Base-by-base conservation (phyloP, 1,139 yeast species). In the Suhomyces choctaworum region DNA sequence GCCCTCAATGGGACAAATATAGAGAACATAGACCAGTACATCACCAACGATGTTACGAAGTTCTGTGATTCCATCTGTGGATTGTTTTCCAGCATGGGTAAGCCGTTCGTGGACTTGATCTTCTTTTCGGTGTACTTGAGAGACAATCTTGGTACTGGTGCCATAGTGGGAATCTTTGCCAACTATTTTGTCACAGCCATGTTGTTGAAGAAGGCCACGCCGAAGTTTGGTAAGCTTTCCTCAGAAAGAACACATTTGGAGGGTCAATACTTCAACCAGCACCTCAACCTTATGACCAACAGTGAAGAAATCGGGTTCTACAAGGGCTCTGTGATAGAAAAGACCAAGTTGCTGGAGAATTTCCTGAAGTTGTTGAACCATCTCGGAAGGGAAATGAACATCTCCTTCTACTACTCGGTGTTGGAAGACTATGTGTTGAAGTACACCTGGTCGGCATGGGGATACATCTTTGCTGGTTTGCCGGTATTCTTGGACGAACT, bases 271-370 rank as follows among this genome's bases (percentile, higher is more conserved):
- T 85, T 90, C 55, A 89, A 86, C 50, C 86, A 87, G 45, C 95
- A 90, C 53, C 69, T 89, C 49, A 85, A 87, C 53, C 71, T 90
- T 54, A 88, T 88, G 55, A 82, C 86, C 38, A 90, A 90, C 54
- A 83, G 90, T 50, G 97, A 90, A 62, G 97, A 90, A 58, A 88
- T 90, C 52, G 95, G 96, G 0, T 90, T 90, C 56, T 90, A 89
- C 56, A 90, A 89, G 54, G 97, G 97, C 20, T 82, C 94, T 0
- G 67, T 73, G n/a, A 76, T 88, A 44, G 97, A 90, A 60, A 82
- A 84, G 54, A 54, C 66, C 5, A 85, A 86, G 51, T 75, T 89
- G 38, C 63, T 61, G 30, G 73, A 71, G 30, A 74, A 86, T 8
- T 89, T 83, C 56, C 56, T 64, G 21, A 69, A 67, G 27, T 70